Evolutionary conservation across 148 eudicot genomes (phyloP), one percentile per base, ranked within the genome.

Genomic region (Vaccinium corymbosum): DNA sequence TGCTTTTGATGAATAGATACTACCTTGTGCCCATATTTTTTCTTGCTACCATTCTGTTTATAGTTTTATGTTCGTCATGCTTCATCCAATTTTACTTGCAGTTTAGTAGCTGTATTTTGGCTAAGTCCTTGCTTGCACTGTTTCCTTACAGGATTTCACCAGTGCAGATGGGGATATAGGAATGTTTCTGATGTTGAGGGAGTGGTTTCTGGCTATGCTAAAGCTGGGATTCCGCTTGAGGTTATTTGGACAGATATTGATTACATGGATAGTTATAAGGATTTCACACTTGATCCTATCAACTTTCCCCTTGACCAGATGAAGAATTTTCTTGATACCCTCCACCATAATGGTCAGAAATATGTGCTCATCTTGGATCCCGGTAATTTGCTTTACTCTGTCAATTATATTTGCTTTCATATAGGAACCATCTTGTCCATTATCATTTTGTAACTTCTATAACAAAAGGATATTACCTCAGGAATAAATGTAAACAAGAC

Each of bases 201-300:
- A 1, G 95, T 95, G 81, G 97, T 93, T 35, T 90, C 92, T 53
- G 85, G 88, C 53, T 95, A 93, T 82, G 90, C 92, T 70, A 87
- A 90, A 50, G 91, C 92, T 61, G 55, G 85, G 73, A 93, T 95
- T 50, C 98, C 97, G 1, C 85, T 95, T 15, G 98, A 93, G 49
- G 95, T 88, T 79, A 95, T 95, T 87, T 95, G 97, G 98, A 89
- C 97, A 50, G 98, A 95, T 81, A 94, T 93, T 73, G 95, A 95
- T 85, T 90, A 92, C 89, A 95, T 95, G 98, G 95, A 95, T 68
- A 95, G 80, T 35, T 95, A 79, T 80, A 95, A 95, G 89, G 97
- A 92, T 84, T 95, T 95, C 87, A 95, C 93, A 16, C 87, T 95
- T 42, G 97, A 95, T 81, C 98, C 98, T 55, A 78, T 89, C 25